Base-by-base conservation (phyloP, 108 stramenopile species). In the Mayamaea pseudoterrestris region DNA sequence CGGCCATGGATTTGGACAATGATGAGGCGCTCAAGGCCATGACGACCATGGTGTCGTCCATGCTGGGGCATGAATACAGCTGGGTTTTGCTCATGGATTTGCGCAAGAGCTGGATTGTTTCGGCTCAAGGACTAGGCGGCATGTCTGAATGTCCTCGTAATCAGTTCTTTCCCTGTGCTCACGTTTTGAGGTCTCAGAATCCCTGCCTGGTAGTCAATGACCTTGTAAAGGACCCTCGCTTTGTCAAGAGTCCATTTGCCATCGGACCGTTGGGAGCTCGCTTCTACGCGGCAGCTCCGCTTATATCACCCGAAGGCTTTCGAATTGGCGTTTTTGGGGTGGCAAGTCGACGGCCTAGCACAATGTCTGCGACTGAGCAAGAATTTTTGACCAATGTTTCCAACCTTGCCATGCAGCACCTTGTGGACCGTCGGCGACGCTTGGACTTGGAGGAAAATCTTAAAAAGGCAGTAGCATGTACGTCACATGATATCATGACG, bases 271-370 rank as follows among this genome's bases (percentile, higher is more conserved):
- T 57, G 27, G 34, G 70, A 53, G 76, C 85, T 37, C 80, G 90
- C 12, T 86, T 86, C 54, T 84, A 89, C 37, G 87, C 80, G 5
- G 83, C 83, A 28, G 54, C 73, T 8, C 76, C 85, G 9, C 71
- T 93, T 28, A 51, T 58, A 30, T 56, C 78, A 20, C 79, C 81
- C 0, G 83, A 86, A 50, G 83, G 80, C 9, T 65, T 70, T 37
- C 80, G 76, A 26, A 31, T 88, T 0, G n/a, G n/a, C n/a, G n/a
- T n/a, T n/a, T n/a, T n/a, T n/a, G n/a, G n/a, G n/a, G n/a, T n/a
- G n/a, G n/a, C n/a, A n/a, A n/a, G n/a, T n/a, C n/a, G n/a, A n/a
- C n/a, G n/a, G n/a, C n/a, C n/a, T n/a, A n/a, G n/a, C 2, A 79
- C 79, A 29, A 47, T 83, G 16, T 58, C 32, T 16, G 31, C 64